Conservation (phyloP, 2,329 filamentous ascomycete genomes). For the Iodosphaeria phyllophila region DNA sequence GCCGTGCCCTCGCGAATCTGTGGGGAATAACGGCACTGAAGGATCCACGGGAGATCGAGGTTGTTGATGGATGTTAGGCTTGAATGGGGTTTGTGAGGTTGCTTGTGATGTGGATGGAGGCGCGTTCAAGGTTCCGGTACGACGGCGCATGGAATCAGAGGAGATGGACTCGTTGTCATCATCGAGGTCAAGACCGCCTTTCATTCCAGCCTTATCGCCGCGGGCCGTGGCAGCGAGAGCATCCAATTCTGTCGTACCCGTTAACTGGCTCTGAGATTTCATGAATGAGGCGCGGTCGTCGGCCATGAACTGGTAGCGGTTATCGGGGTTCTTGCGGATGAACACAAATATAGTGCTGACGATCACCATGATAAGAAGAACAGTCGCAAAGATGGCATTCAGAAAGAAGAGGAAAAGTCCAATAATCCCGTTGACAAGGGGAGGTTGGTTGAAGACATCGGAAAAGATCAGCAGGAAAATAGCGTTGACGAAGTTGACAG, state of each 20-base stretch:
- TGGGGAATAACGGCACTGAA: conserved; percentile 30
- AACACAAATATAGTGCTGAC: conserved; percentile 47
- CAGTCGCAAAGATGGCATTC: conserved; percentile 60
- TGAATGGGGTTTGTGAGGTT: conserved; percentile 4
- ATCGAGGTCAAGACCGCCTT: conserved; percentile 44
- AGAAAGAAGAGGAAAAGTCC: conserved; percentile 69
- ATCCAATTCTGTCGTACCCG: conserved; percentile 56
- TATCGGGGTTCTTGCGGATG: conserved; percentile 71
- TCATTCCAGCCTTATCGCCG: conserved; percentile 45
- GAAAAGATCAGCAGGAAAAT: conserved; percentile 71
- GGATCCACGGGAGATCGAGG: conserved; percentile 29
- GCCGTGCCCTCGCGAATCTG: conserved; percentile 8
- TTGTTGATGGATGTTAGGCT: conserved; percentile 6
- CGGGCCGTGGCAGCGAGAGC: conserved; percentile 67
- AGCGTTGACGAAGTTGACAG: conserved; percentile 65
- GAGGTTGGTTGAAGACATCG: conserved; percentile 61
- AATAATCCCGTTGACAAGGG: conserved; percentile 63
- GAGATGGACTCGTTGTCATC: conserved; percentile 51
- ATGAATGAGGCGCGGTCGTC: conserved; percentile 82
- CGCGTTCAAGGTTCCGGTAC: conserved; percentile 13
- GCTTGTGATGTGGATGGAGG: conserved; percentile 7
- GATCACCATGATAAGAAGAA: conserved; percentile 62
- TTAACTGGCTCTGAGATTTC: conserved; percentile 65
- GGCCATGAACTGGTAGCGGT: conserved; percentile 73
- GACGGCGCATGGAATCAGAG: conserved; percentile 27